Evolutionary conservation across 805 yeast species (phyloP), one percentile per base, ranked within the genome.

Genomic region (Zygosaccharomyces kombuchaensis): DNA sequence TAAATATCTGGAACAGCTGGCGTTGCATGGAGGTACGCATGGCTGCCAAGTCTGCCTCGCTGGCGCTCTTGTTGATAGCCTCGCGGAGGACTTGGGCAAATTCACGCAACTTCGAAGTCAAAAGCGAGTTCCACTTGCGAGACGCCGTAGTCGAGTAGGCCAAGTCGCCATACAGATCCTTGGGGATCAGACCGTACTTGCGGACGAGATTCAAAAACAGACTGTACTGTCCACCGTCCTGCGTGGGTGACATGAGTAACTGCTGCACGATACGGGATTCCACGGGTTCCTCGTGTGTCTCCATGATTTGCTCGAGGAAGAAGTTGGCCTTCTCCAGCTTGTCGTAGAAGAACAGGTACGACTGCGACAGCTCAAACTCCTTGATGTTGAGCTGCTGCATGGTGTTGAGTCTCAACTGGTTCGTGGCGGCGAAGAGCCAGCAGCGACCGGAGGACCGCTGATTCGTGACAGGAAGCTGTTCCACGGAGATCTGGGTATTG

Each of bases 171-270:
- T 76, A 88, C 13, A 78, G 63, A 52, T 76, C 78, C 58, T 82
- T 73, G 31, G 96, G 96, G 43, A 87, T 85, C 43, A 84, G 60
- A 23, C 96, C 96, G 57, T 87, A 88, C 66, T 87, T 88, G 51
- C 80, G 79, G 41, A 87, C 76, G 46, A 88, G 63, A 65, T 87
- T 85, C 40, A 82, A 72, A 62, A 86, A 78, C 93, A 87, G 84
- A 53, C 84, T 82, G 74, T 84, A 87, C 66, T 87, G 96, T 43
- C 96, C 96, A 55, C 96, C 96, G 60, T 88, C 96, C 47, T 75
- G 63, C 36, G 81, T 79, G 19, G 96, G 95, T 44, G 78, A 82
- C 4, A 69, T 55, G 44, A 87, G 69, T 38, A 87, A 66, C 54
- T 75, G 77, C 65, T 82, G 86, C 40, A 87, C 78, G 46, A 85